Evolutionary conservation across 2,329 filamentous ascomycete genomes (phyloP), one percentile per base, ranked within the genome.

Genomic region (Alternaria longipes): DNA sequence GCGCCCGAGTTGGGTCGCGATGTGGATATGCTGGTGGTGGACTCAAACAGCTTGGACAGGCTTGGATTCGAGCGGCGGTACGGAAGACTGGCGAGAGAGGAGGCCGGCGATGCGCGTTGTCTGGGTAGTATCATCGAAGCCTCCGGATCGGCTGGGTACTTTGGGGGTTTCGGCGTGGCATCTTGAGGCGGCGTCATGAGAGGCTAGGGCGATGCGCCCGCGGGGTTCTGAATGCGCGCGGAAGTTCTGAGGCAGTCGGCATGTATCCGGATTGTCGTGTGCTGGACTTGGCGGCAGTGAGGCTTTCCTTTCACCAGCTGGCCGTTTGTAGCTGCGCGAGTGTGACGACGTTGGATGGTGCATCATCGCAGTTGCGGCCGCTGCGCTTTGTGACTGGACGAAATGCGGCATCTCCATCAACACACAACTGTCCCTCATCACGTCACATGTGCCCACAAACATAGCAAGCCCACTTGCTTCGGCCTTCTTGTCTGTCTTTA

Each of bases 61-160:
- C 84, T 85, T 32, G 83, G 80, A 65, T 84, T 85, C 20, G 82
- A 84, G 26, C 82, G 79, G 46, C 85, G 82, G 68, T 84, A 86
- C 22, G 86, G 85, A 16, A 88, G 79, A 2, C 82, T 81, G 20
- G 83, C 79, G 38, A 90, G 82, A 83, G 80, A 91, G 85, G 69
- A 89, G 78, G 76, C 89, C 83, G 74, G 90, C 56, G 81, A 82
- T 53, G 74, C 80, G 63, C 84, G 81, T 59, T 89, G 86, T 81
- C 89, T 91, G 65, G 88, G 85, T 60, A 88, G 78, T 58, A 80
- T 78, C 74, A 85, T 81, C 60, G 89, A 86, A 69, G 88, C 85
- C 68, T 89, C 89, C 74, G 88, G 82, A 73, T 91, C 89, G 78
- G 91, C 90, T 60, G 73, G 65, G 66, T 75, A 76, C 62, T 68